These are phyloP conservation scores for Penicillium sp. DNA, from an alignment of 2,329 filamentous ascomycete genomes.

Conservation along the genomic window DNA sequence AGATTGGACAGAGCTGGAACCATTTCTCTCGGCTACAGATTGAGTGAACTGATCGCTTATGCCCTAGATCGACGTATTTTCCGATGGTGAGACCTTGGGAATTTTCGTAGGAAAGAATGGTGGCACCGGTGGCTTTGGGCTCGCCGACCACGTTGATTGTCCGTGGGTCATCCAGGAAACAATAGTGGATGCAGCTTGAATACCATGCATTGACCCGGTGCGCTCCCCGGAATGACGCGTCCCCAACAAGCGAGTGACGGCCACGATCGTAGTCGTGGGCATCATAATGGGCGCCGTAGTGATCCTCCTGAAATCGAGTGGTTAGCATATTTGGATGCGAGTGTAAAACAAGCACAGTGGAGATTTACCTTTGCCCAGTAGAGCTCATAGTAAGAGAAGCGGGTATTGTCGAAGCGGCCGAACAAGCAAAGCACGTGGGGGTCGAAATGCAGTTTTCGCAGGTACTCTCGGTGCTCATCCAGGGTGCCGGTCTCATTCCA, in stretches of 20 bases:
- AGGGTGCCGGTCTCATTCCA: slow-evolving; percentile 78
- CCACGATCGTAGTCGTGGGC: slow-evolving; percentile 58
- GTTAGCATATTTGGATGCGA: not conserved
- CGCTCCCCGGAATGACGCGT: slow-evolving; percentile 54
- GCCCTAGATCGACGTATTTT: slow-evolving; percentile 69
- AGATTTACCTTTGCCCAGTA: slow-evolving; percentile 67
- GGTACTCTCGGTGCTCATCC: slow-evolving; percentile 71
- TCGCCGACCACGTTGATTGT: slow-evolving; percentile 59
- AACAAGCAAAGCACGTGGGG: slow-evolving; percentile 69
- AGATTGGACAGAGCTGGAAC: slow-evolving; percentile 46
- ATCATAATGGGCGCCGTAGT: slow-evolving; percentile 58
- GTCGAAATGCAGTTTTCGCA: slow-evolving; percentile 66
- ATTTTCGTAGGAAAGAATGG: slow-evolving; percentile 71
- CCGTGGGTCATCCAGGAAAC: slow-evolving; percentile 58
- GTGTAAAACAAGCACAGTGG: not conserved
- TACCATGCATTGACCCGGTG: slow-evolving; percentile 59
- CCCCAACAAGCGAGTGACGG: slow-evolving; percentile 59
- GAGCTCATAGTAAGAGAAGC: slow-evolving; percentile 76
- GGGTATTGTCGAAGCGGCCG: slow-evolving; percentile 67
- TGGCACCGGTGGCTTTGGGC: slow-evolving; percentile 68
- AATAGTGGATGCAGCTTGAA: slow-evolving; percentile 57
- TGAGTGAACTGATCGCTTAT: slow-evolving; percentile 59
- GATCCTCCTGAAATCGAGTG: slow-evolving; percentile 50
- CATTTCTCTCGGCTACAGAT: slow-evolving; percentile 24
- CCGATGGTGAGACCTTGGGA: slow-evolving; percentile 70